phyloP scores from a whole-genome alignment of 2,329 filamentous ascomycete genomes.

The Onygenales sp. region DNA sequence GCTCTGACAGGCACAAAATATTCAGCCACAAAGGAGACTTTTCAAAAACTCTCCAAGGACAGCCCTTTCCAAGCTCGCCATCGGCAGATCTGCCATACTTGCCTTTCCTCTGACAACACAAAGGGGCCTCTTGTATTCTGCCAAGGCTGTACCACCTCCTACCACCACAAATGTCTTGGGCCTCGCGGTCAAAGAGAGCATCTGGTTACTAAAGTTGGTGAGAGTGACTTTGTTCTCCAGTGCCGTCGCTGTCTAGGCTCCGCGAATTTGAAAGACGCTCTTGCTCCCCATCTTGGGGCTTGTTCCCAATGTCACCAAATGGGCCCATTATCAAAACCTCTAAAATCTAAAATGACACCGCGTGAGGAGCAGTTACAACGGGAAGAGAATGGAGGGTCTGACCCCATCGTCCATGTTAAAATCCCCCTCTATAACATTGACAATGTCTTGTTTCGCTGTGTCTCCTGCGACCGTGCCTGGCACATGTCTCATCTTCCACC shows the following conservation, averaged over 20 bases:
- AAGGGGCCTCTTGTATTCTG: conserved; percentile 72
- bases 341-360: conserved; percentile 61
- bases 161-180: conserved; percentile 77
- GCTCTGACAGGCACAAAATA: conserved; percentile 8
- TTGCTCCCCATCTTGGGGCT: conserved; percentile 58
- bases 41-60: conserved; percentile 51
- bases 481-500: conserved; percentile 75
- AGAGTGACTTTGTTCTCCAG: conserved; percentile 74
- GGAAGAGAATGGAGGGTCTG: conserved; percentile 65
- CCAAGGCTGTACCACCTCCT: conserved; percentile 78
- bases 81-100: conserved; percentile 62
- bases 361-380: conserved; percentile 77
- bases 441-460: conserved; percentile 77
- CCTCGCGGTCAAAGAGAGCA: conserved; percentile 68
- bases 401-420: conserved; percentile 60
- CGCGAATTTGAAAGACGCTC: conserved; percentile 57
- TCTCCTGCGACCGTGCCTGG: conserved; percentile 64
- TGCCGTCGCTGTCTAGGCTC: conserved; percentile 74
- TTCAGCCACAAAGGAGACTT: conserved; percentile 60
- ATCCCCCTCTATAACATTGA: conserved; percentile 63
- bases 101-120: conserved; percentile 46
- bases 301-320: conserved; percentile 61
- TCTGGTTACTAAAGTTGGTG: conserved; percentile 72
- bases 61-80: conserved; percentile 64
- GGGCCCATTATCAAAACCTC: conserved; percentile 64